Evolutionary conservation across 306 rosid species (phyloP).

Genomic region (Delonix regia): DNA sequence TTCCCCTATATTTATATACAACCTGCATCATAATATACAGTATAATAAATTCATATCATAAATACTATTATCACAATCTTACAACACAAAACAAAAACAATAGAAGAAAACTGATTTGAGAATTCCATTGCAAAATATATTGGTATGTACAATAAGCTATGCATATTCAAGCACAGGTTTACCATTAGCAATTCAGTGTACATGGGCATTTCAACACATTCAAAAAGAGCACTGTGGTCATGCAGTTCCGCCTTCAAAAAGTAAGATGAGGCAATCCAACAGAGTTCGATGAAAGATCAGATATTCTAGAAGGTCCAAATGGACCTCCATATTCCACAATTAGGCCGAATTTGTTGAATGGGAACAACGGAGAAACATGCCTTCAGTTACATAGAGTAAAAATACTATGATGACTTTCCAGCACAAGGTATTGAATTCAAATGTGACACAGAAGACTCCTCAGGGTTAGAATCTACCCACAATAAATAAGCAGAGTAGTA

Average conservation of each 20-base stretch:
- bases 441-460: background rate
- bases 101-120: slow-evolving; percentile 12
- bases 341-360: slow-evolving; percentile 53
- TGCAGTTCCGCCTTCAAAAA: slow-evolving; percentile 55
- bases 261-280: slow-evolving; percentile 49
- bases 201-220: slow-evolving; percentile 53
- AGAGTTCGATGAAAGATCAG: slow-evolving; percentile 38
- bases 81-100: slow-evolving; percentile 1
- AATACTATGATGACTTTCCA: slow-evolving; percentile 11
- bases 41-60: background rate
- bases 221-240: slow-evolving; percentile 43
- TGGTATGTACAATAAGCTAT: background rate
- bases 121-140: slow-evolving; percentile 20
- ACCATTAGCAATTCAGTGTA: slow-evolving; percentile 45
- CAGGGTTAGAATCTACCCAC: background rate
- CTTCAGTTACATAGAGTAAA: slow-evolving; percentile 44
- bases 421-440: background rate
- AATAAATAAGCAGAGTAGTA: background rate
- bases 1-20: background rate
- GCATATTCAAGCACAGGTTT: slow-evolving; percentile 23
- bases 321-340: slow-evolving; percentile 71
- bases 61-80: background rate
- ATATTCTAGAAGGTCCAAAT: slow-evolving; percentile 46
- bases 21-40: slow-evolving; percentile 6
- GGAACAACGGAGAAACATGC: slow-evolving; percentile 49